Percentiles rank a stretch among this genome's conserved stretches.
Evolutionary conservation across 257 asterid species (phyloP).

Genomic region (Paraleonurus japonicus): DNA sequence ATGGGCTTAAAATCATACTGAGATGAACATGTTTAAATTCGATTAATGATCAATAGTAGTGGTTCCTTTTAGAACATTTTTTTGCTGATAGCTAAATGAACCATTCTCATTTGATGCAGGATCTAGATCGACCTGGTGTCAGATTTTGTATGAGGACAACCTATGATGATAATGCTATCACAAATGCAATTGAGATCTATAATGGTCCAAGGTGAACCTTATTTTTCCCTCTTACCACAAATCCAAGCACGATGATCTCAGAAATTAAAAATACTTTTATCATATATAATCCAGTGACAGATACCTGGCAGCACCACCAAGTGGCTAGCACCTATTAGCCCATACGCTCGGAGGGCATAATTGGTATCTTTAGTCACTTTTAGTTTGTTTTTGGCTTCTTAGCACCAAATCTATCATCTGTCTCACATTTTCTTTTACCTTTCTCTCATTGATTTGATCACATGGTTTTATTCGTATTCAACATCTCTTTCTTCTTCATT

Average conservation of each 20-base stretch:
- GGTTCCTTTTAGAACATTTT: background rate
- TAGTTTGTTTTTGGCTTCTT: background rate
- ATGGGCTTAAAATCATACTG: background rate
- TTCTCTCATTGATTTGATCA: background rate
- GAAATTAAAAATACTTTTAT: background rate
- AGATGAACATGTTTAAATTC: background rate
- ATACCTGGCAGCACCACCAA: background rate
- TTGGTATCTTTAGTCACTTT: background rate
- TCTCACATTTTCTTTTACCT: background rate
- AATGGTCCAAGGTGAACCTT: constrained; percentile 43
- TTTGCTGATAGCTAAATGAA: constrained; percentile 18
- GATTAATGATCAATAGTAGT: background rate
- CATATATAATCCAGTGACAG: background rate
- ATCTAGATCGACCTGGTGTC: constrained; percentile 65
- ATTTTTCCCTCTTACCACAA: constrained; percentile 15
- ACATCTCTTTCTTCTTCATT: background rate
- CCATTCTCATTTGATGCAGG: constrained; percentile 35
- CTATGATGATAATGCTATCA: constrained; percentile 63
- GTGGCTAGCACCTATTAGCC: background rate
- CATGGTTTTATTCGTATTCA: background rate
- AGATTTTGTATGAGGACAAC: constrained; percentile 66
- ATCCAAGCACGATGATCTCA: background rate
- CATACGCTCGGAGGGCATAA: background rate
- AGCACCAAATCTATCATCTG: background rate
- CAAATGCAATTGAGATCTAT: constrained; percentile 60